Conservation (phyloP, 352 stramenopile species). For the Pythium periplocum region DNA sequence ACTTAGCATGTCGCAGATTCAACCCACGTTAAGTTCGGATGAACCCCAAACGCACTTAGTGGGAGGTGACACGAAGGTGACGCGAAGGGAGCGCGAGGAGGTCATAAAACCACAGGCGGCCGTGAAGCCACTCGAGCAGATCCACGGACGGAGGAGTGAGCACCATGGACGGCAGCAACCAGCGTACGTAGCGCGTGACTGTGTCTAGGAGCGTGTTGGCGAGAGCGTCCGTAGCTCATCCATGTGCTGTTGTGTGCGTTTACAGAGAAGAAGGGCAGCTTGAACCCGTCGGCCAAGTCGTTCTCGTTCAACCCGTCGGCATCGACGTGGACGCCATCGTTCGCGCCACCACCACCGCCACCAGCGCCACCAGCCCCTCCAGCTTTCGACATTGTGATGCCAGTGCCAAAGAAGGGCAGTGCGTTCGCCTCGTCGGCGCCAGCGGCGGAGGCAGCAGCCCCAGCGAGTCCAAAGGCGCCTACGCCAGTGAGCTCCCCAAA, state of each 20-base stretch:
- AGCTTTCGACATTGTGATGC: conserved; percentile 67
- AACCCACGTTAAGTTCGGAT: too few relatives aligned
- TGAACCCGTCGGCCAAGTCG: conserved; percentile 57
- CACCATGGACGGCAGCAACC: conserved; percentile 34
- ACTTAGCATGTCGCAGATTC: too few relatives aligned
- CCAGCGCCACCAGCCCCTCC: conserved; percentile 27
- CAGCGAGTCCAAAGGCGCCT: conserved; percentile 11
- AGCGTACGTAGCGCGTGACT: conserved; percentile 21
- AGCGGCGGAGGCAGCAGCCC: conserved; percentile 2
- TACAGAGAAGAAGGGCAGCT: conserved; percentile 41
- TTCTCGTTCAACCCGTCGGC: conserved; percentile 80
- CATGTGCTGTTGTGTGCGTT: background rate
- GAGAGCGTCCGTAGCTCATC: background rate
- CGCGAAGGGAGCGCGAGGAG: conserved; percentile 1
- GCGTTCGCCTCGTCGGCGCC: conserved; percentile 27
- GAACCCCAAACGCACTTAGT: too few relatives aligned
- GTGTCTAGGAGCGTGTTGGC: background rate
- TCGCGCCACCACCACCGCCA: conserved; percentile 30
- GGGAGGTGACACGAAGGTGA: conserved; percentile 5
- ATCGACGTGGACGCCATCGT: conserved; percentile 52
- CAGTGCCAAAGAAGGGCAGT: conserved; percentile 63
- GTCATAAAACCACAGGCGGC: conserved; percentile 2
- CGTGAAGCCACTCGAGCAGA: background rate
- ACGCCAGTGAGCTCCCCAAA: conserved; percentile 20
- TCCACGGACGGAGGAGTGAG: background rate